A percentile compares a stretch with the other conserved stretches of the same genome.
Evolutionary conservation across 371 early-diverging fungal genomes (phyloP).

Genomic region (Batkoa obscura): DNA sequence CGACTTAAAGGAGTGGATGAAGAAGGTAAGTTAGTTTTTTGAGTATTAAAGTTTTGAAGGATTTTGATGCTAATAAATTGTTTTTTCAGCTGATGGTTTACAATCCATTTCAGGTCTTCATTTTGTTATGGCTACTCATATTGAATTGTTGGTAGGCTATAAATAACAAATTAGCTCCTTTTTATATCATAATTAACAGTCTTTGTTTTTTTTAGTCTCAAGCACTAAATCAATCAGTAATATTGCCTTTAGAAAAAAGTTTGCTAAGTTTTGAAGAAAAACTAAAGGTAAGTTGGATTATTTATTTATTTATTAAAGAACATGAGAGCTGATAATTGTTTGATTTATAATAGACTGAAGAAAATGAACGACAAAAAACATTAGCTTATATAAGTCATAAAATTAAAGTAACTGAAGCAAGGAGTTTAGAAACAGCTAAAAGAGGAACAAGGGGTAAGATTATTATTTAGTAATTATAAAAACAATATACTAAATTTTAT

Average conservation of each 20-base stretch:
- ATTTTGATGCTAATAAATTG: too few species aligned
- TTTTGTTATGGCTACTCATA: neutral
- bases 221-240: neutral
- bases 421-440: neutral
- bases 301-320: neutral
- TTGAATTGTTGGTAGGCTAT: neutral
- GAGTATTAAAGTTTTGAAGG: neutral
- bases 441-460: neutral
- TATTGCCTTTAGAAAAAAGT: neutral
- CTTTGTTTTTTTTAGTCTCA: neutral
- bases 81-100: neutral
- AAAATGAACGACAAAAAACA: neutral
- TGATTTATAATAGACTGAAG: neutral
- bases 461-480: too few species aligned
- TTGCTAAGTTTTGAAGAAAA: neutral
- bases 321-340: too few species aligned
- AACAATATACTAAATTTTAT: too few species aligned
- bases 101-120: neutral
- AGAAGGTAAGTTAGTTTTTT: constrained; percentile 3
- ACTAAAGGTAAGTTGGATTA: neutral
- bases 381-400: neutral
- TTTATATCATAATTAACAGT: neutral
- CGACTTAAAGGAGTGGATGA: constrained; percentile 12
- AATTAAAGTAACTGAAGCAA: neutral
- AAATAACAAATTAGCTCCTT: neutral